Conservation (phyloP, 78 protist species). For the Dictyostelium purpureum region DNA sequence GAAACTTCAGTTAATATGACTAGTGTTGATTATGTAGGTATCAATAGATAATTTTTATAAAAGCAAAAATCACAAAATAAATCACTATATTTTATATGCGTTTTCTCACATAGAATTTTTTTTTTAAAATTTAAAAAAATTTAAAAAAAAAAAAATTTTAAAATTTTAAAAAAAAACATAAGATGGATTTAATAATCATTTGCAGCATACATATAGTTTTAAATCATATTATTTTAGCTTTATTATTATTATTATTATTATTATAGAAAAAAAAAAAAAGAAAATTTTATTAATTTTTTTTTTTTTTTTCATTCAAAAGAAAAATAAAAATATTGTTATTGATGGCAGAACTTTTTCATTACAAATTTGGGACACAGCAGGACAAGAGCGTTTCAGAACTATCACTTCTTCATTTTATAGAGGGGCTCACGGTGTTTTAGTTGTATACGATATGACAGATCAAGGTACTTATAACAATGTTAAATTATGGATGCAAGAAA, state of each 20-base stretch:
- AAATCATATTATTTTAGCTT: too few relatives aligned
- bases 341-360: constrained; percentile 39
- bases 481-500: constrained; percentile 72
- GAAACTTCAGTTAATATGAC: constrained; percentile 66
- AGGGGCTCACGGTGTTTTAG: constrained; percentile 78
- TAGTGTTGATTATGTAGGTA: constrained; percentile 59
- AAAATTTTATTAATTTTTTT: too few relatives aligned
- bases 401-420: constrained; percentile 85
- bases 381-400: constrained; percentile 90
- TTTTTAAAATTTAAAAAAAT: too few relatives aligned
- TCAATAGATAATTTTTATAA: not conserved
- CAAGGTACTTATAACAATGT: constrained; percentile 47
- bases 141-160: too few relatives aligned
- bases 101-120: too few relatives aligned
- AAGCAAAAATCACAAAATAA: not conserved
- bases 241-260: too few relatives aligned
- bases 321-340: constrained; percentile 33
- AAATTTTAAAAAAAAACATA: too few relatives aligned
- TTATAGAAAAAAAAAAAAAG: too few relatives aligned
- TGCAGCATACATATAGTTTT: too few relatives aligned
- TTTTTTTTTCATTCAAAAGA: not conserved
- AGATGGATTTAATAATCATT: too few relatives aligned
- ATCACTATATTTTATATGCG: not conserved
- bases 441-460: constrained; percentile 77
- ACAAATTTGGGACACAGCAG: constrained; percentile 89